Percentiles rank a stretch among this genome's conserved stretches.
phyloP scores from a whole-genome alignment of 139 green algal genomes.

The Volvox reticuliferus region DNA sequence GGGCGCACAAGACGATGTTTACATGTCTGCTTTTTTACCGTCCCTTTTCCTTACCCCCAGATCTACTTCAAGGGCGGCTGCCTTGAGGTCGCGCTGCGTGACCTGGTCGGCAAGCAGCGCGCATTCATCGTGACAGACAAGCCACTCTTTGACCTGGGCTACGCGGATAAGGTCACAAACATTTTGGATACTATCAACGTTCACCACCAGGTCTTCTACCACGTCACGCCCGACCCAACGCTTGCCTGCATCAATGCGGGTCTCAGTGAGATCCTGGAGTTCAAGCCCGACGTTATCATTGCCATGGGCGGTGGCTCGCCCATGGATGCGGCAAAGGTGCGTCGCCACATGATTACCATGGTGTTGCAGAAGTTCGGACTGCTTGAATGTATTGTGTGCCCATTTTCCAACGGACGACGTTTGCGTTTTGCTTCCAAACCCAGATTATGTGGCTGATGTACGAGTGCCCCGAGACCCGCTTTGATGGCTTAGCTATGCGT shows the following conservation, averaged over 20 bases:
- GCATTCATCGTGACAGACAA: slow-evolving; percentile 81
- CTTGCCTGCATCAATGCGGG: slow-evolving; percentile 69
- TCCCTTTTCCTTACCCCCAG: too few species aligned
- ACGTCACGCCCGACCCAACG: slow-evolving; percentile 74
- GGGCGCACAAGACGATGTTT: too few species aligned
- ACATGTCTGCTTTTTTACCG: too few species aligned
- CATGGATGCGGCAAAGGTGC: slow-evolving; percentile 84
- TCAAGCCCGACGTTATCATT: slow-evolving; percentile 79
- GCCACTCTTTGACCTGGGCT: slow-evolving; percentile 75
- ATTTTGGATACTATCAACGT: slow-evolving; percentile 57
- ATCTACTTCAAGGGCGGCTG: slow-evolving; percentile 66
- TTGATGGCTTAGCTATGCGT: slow-evolving; percentile 75
- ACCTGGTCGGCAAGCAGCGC: slow-evolving; percentile 68
- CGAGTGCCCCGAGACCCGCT: slow-evolving; percentile 76
- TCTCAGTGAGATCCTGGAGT: slow-evolving; percentile 63
- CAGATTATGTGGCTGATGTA: slow-evolving; percentile 79
- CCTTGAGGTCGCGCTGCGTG: slow-evolving; percentile 68
- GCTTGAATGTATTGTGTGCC: too few species aligned
- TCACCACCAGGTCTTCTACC: slow-evolving; percentile 73
- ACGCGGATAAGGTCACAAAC: slow-evolving; percentile 59
- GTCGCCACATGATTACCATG: too few species aligned
- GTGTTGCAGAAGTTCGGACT: too few species aligned
- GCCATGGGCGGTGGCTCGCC: slow-evolving; percentile 77
- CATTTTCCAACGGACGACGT: too few species aligned
- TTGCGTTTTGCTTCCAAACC: too few species aligned